Base-by-base conservation (phyloP, 768 basidiomycete species). In the Exidia glandulosa region DNA sequence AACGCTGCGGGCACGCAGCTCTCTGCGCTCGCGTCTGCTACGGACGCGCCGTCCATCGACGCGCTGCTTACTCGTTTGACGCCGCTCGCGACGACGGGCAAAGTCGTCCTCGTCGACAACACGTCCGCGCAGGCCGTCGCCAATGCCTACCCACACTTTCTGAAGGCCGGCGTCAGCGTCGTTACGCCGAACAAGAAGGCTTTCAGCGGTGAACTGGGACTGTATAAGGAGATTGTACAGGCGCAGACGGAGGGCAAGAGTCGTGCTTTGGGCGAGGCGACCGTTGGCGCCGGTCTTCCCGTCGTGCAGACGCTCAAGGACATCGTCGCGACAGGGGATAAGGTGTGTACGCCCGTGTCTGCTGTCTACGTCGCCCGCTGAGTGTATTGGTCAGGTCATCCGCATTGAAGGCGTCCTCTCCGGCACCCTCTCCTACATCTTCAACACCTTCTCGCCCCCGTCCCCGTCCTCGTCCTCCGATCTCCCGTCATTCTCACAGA, bases 141-240 rank as follows among this genome's bases (percentile, higher is more conserved):
- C 2, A 75, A 76, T 27, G 67, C 86, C 58, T 99, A 98, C 72
- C 92, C 96, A 0, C 73, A 75, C 36, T 88, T 94, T 74, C 74
- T 98, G 48, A 74, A 76, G 56, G 80, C 80, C 3, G 94, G 94
- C 2, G 81, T 98, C 61, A 81, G 86, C 68, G 83, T 99, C 66
- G 84, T 95, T 52, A 99, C 96, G 1, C 95, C 96, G 16, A 99
- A 98, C 79, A 99, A 99, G 74, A 98, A 97, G 74, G 96, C 89
- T 0, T 92, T 86, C 69, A 94, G 92, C 14, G 86, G 87, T 0
- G 76, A 82, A 23, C 74, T 84, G 31, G 66, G 64, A 23, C 74
- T 96, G 36, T 97, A 88, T 69, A 74, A 87, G 57, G 70, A 74
- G 27, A 93, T 98, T 63, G 62, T 87, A 27, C 67, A 67, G 3